A percentile compares a stretch with the other conserved stretches of the same genome.
phyloP scores from a whole-genome alignment of 768 basidiomycete species.

The Galerina marginata region DNA sequence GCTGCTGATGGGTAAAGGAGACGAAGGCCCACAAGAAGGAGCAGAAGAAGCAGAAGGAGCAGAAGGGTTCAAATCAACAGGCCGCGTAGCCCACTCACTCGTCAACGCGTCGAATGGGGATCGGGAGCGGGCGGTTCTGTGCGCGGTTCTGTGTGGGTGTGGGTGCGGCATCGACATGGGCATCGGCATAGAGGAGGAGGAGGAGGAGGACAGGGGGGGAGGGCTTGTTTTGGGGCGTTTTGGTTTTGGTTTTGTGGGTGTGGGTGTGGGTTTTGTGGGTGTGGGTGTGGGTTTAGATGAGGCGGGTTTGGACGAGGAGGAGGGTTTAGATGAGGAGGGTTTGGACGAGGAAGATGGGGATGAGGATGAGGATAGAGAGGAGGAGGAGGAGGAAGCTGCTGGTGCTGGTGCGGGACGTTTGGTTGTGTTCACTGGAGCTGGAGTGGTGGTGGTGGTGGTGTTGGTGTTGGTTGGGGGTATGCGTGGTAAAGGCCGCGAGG shows the following conservation, averaged over 20 bases:
- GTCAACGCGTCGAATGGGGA: slow-evolving; percentile 22
- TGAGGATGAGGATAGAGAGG: not conserved
- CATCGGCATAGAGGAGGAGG: too few species aligned
- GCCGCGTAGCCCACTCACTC: slow-evolving; percentile 29
- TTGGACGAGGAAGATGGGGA: slow-evolving; percentile 1
- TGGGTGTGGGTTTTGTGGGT: not conserved
- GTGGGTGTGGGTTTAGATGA: not conserved
- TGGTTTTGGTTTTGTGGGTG: slow-evolving; percentile 10
- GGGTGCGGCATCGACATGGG: too few species aligned
- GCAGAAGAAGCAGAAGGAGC: too few species aligned
- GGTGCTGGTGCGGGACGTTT: too few species aligned
- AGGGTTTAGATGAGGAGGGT: too few species aligned
- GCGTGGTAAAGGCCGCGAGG: slow-evolving; percentile 28
- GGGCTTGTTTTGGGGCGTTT: slow-evolving; percentile 34
- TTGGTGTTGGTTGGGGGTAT: slow-evolving; percentile 24
- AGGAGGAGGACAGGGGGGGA: slow-evolving; percentile 2
- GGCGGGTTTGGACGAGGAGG: not conserved
- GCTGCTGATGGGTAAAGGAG: too few species aligned
- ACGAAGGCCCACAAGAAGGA: too few species aligned
- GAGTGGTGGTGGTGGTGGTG: not conserved
- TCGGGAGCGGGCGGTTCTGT: slow-evolving; percentile 1
- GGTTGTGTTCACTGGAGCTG: not conserved
- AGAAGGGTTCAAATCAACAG: slow-evolving; percentile 28
- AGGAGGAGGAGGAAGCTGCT: not conserved
- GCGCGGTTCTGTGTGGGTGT: too few species aligned